Evolutionary conservation across 192 early-diverging fungal genomes (phyloP).

Genomic region (Coemansia sp.): DNA sequence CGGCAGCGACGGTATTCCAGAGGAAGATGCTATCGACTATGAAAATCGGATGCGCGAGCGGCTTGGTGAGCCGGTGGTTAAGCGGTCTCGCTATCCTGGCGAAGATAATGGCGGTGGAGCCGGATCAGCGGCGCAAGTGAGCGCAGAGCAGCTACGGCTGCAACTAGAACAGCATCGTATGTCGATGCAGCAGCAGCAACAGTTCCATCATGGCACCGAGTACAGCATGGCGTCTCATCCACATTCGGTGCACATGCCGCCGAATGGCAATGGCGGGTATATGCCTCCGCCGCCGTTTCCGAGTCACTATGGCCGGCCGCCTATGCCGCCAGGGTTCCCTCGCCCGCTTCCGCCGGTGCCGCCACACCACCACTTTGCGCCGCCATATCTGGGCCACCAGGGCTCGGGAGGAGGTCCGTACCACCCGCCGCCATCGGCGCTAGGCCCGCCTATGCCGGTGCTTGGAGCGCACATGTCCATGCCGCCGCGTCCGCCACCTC

Average conservation of each 20-base stretch:
- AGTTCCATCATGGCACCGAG: conserved; percentile 9
- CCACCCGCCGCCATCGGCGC: not conserved
- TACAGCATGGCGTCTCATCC: conserved; percentile 6
- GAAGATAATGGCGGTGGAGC: conserved; percentile 41
- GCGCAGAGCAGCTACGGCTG: conserved; percentile 48
- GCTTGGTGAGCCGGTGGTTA: conserved; percentile 51
- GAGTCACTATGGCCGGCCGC: conserved; percentile 26
- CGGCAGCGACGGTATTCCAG: conserved; percentile 92
- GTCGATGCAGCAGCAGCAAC: conserved; percentile 55
- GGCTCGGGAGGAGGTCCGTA: not conserved
- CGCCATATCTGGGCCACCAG: not conserved
- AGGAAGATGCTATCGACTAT: conserved; percentile 75
- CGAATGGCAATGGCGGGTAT: conserved; percentile 20
- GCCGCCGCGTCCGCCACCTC: not conserved
- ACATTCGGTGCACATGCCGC: conserved; percentile 10
- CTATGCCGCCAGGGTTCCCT: conserved; percentile 10
- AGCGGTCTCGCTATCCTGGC: conserved; percentile 45
- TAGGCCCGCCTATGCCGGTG: not conserved
- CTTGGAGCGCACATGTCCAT: not conserved
- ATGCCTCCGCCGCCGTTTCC: conserved; percentile 10
- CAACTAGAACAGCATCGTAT: conserved; percentile 56
- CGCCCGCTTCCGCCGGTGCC: conserved; percentile 11
- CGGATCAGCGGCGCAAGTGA: conserved; percentile 22
- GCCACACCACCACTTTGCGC: conserved; percentile 16
- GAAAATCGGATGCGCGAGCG: conserved; percentile 55